Percentiles rank a stretch among this genome's conserved stretches.
Evolutionary conservation across 805 yeast species (phyloP).

Genomic region (Lachancea sp.): DNA sequence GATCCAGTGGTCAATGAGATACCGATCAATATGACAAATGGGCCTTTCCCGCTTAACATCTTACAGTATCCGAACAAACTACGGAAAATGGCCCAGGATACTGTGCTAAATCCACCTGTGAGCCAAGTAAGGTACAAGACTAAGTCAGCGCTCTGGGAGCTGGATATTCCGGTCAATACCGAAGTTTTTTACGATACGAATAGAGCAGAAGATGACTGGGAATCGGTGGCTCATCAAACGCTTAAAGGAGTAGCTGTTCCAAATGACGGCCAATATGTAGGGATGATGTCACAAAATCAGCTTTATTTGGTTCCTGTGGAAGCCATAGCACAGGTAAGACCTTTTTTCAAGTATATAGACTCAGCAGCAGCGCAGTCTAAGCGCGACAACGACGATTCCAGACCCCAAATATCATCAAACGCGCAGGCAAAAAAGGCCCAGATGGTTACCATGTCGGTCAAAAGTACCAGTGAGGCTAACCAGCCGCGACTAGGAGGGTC

Average conservation of each 20-base stretch:
- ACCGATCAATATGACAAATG: conserved; percentile 45
- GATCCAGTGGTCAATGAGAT: conserved; percentile 58
- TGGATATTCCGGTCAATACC: conserved; percentile 71
- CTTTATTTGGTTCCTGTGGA: conserved; percentile 61
- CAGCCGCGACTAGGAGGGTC: conserved; percentile 66
- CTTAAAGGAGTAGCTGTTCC: conserved; percentile 63
- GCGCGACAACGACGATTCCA: conserved; percentile 28
- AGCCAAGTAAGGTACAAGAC: conserved; percentile 52
- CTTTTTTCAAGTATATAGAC: conserved; percentile 75
- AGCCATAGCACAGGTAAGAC: conserved; percentile 70
- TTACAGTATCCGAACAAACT: conserved; percentile 50
- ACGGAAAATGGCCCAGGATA: conserved; percentile 22
- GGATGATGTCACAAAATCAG: conserved; percentile 41
- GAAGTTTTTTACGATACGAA: conserved; percentile 57
- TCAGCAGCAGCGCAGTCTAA: conserved; percentile 2
- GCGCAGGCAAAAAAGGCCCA: conserved; percentile 41
- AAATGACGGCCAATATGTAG: conserved; percentile 48
- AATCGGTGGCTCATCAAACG: conserved; percentile 51
- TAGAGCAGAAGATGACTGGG: conserved; percentile 58
- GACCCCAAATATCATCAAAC: conserved; percentile 35
- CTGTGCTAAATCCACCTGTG: conserved; percentile 33
- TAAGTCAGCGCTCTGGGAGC: conserved; percentile 57
- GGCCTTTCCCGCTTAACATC: conserved; percentile 35
- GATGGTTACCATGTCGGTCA: conserved; percentile 73
- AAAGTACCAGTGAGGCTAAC: conserved; percentile 48